Percentiles rank a stretch among this genome's conserved stretches.
Conservation (phyloP, 257 asterid species). For the Capsicum rhomboideum region DNA sequence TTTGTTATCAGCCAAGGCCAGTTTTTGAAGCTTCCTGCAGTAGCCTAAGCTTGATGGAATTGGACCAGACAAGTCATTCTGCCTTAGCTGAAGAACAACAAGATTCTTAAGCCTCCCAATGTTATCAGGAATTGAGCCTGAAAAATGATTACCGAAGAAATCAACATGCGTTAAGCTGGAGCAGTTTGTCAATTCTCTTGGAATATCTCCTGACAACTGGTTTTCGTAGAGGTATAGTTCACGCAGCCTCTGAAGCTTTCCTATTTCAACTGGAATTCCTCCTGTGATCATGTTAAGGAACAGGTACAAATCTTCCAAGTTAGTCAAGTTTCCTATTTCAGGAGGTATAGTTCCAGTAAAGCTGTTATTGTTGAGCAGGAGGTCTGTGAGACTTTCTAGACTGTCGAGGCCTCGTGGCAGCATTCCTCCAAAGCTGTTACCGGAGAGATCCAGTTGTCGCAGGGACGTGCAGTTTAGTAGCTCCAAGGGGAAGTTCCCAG, state of each 20-base stretch:
- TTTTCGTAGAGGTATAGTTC: constrained; percentile 62
- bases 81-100: constrained; percentile 51
- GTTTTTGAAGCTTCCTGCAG: constrained; percentile 65
- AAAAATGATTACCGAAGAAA: constrained; percentile 66
- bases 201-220: constrained; percentile 67
- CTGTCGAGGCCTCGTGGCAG: constrained; percentile 46
- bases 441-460: constrained; percentile 62
- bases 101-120: constrained; percentile 75
- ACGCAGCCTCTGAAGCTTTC: constrained; percentile 50
- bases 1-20: constrained; percentile 75
- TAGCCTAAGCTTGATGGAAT: constrained; percentile 75
- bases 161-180: constrained; percentile 50
- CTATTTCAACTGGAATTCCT: constrained; percentile 54
- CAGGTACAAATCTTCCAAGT: constrained; percentile 37
- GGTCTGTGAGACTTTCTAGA: constrained; percentile 61
- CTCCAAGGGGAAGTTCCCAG: constrained; percentile 55
- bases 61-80: constrained; percentile 60
- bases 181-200: constrained; percentile 66
- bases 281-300: constrained; percentile 70
- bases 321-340: constrained; percentile 62
- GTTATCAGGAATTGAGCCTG: constrained; percentile 62
- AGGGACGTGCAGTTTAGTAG: constrained; percentile 58
- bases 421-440: constrained; percentile 42
- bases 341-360: constrained; percentile 58
- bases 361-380: constrained; percentile 75